Percentiles rank a stretch among this genome's conserved stretches.
Conservation (phyloP, 192 early-diverging fungal genomes). For the Thamnidium elegans region DNA sequence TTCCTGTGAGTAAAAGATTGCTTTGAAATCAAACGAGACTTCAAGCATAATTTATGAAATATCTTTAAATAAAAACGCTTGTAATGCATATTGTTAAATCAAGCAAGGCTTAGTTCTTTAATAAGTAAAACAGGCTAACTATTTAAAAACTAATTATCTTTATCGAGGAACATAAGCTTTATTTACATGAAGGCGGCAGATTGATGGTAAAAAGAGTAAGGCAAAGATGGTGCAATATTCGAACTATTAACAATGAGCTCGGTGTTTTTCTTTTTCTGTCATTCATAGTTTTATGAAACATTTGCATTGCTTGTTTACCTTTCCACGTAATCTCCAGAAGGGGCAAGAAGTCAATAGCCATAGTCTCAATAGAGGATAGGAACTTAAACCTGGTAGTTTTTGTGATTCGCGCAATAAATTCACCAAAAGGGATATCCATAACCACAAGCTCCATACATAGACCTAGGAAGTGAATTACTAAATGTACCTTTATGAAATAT, state of each 20-base stretch:
- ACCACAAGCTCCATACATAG: slow-evolving; percentile 4
- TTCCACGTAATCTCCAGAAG: not conserved
- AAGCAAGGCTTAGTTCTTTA: slow-evolving; percentile 7
- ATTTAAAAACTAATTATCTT: slow-evolving; percentile 8
- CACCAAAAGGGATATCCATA: not conserved
- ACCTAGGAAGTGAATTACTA: slow-evolving; percentile 4
- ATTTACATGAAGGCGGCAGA: not conserved
- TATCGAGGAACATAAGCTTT: not conserved
- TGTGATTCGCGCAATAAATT: not conserved
- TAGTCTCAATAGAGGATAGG: not conserved
- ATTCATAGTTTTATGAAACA: not conserved
- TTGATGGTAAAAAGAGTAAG: slow-evolving; percentile 1
- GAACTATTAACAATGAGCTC: not conserved
- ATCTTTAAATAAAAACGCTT: slow-evolving; percentile 5
- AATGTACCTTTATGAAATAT: slow-evolving; percentile 10
- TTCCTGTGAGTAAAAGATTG: slow-evolving; percentile 16
- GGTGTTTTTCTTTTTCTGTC: not conserved
- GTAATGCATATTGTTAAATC: slow-evolving; percentile 8
- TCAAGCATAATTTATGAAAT: no score
- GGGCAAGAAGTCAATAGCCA: not conserved
- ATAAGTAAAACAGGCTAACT: not conserved
- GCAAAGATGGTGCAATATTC: not conserved
- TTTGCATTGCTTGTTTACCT: not conserved
- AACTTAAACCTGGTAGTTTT: slow-evolving; percentile 11
- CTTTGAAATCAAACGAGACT: slow-evolving; percentile 15